Percentiles rank a stretch among this genome's conserved stretches.
Evolutionary conservation across 176 grass and related monocot genomes (phyloP).

Genomic region (Coix lacrymajobi): DNA sequence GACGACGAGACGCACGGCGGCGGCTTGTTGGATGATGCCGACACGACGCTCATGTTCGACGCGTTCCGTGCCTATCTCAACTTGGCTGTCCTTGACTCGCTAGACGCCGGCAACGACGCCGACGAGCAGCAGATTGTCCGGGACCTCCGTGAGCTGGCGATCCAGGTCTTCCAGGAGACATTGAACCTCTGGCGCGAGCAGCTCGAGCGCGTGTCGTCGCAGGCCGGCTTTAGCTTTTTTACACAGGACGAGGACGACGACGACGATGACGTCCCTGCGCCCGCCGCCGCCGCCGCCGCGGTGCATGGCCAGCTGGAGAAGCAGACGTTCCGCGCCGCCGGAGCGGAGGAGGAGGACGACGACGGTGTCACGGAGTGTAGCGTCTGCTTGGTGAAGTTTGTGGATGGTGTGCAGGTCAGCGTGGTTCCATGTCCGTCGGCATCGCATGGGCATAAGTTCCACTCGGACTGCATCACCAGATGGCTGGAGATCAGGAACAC

Average conservation of each 20-base stretch:
- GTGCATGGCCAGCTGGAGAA: too few species aligned
- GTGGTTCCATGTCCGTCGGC: background rate
- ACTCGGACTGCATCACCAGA: background rate
- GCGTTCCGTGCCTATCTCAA: background rate
- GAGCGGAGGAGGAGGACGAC: too few species aligned
- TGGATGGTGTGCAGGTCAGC: background rate
- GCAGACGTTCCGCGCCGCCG: too few species aligned
- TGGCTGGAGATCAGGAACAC: background rate
- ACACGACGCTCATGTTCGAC: background rate
- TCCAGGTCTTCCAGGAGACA: too few species aligned
- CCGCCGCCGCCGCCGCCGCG: background rate
- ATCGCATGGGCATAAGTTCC: background rate
- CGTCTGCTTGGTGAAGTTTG: background rate
- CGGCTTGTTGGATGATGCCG: too few species aligned
- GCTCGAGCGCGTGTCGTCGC: too few species aligned
- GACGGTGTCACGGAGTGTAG: background rate
- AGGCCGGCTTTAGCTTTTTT: too few species aligned
- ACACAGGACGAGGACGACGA: too few species aligned
- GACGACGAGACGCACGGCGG: background rate
- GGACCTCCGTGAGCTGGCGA: too few species aligned
- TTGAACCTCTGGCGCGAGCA: too few species aligned
- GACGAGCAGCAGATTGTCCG: background rate
- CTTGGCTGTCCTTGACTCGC: rapidly evolving
- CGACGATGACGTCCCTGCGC: too few species aligned
- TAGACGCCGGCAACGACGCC: background rate